phyloP scores from a whole-genome alignment of 2,329 filamentous ascomycete species.

The Trichophyton schoenleinii region DNA sequence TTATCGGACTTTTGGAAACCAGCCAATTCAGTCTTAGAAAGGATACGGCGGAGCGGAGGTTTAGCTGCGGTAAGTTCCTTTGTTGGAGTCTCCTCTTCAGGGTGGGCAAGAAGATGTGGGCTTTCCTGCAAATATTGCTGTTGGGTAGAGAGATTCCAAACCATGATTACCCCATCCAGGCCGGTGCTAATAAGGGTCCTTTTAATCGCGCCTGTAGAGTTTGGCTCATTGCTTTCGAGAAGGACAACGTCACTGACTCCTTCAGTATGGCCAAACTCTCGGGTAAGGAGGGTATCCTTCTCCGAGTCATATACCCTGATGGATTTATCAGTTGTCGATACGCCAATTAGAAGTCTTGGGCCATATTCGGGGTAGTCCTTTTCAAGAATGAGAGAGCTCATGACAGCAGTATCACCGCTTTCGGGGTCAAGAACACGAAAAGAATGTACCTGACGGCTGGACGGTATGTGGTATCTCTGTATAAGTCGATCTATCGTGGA shows the following conservation, averaged over 20 bases:
- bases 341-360: conserved; percentile 62
- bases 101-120: conserved; percentile 11
- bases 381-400: conserved; percentile 60
- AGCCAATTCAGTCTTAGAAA: conserved; percentile 76
- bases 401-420: conserved; percentile 64
- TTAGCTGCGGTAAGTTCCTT: conserved; percentile 45
- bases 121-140: conserved; percentile 19
- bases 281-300: conserved; percentile 63
- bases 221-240: conserved; percentile 36
- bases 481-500: conserved; percentile 52
- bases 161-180: conserved; percentile 71
- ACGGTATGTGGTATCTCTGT: conserved; percentile 48
- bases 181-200: conserved; percentile 56
- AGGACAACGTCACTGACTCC: conserved; percentile 77
- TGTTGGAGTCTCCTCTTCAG: conserved; percentile 28
- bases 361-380: conserved; percentile 43
- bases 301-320: conserved; percentile 76
- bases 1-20: conserved; percentile 52
- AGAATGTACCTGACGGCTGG: conserved; percentile 54
- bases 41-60: conserved; percentile 68
- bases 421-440: conserved; percentile 79
- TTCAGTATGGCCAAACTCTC: conserved; percentile 92
- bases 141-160: conserved; percentile 45
- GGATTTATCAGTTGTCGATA: conserved; percentile 92
- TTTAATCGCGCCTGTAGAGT: conserved; percentile 34